Conservation (phyloP, 2,329 filamentous ascomycete species). For the Dissoconium aciculare region DNA sequence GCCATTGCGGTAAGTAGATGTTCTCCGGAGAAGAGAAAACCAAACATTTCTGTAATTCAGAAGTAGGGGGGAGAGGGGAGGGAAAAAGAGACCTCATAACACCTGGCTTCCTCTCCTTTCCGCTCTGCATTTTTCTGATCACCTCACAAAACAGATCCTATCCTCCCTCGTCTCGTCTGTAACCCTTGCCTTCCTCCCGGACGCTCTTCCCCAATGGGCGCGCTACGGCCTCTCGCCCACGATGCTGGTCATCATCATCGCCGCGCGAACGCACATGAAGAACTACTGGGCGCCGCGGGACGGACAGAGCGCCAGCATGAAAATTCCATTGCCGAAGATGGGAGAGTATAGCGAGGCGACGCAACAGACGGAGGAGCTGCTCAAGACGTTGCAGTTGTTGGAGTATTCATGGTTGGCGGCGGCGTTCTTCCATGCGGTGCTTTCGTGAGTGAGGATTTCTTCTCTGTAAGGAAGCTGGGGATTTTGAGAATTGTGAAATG, state of each 20-base stretch:
- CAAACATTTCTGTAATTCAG: too few relatives aligned
- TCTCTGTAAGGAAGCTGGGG: too few relatives aligned
- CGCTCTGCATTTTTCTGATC: not conserved
- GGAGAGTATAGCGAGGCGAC: slow-evolving; percentile 24
- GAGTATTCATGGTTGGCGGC: slow-evolving; percentile 24
- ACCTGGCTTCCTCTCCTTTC: slow-evolving; percentile 1
- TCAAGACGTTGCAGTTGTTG: slow-evolving; percentile 21
- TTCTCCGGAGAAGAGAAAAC: too few relatives aligned
- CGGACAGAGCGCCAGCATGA: slow-evolving; percentile 17
- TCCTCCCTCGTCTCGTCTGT: slow-evolving; percentile 17
- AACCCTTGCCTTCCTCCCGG: slow-evolving; percentile 12
- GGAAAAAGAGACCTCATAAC: too few relatives aligned
- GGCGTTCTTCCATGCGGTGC: slow-evolving; percentile 18
- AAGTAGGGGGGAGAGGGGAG: too few relatives aligned
- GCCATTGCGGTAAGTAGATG: slow-evolving; percentile 24
- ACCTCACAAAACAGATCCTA: slow-evolving; percentile 17
- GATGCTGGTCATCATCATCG: slow-evolving; percentile 16
- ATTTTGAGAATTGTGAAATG: too few relatives aligned
- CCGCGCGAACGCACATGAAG: slow-evolving; percentile 21
- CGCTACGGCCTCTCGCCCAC: slow-evolving; percentile 12
- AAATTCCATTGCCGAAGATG: slow-evolving; percentile 21
- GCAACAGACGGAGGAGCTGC: slow-evolving; percentile 19
- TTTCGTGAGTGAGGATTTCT: too few relatives aligned
- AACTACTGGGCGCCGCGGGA: slow-evolving; percentile 23
- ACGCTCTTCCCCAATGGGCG: slow-evolving; percentile 9